Evolutionary conservation across 257 asterid species (phyloP).

Genomic region (Solanum dulcamara): DNA sequence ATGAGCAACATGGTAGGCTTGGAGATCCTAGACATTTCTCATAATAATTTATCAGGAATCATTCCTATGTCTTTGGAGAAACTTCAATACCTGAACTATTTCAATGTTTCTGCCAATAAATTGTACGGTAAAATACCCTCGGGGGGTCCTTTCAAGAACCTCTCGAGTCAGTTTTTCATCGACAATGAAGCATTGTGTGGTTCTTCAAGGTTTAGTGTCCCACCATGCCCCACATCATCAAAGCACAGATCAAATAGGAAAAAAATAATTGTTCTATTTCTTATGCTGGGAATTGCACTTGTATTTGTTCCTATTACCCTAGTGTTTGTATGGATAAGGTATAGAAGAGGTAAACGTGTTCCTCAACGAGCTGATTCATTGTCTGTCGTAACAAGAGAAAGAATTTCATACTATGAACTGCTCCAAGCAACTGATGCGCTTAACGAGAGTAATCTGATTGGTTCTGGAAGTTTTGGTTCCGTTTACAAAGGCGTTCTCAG

Average conservation of each 20-base stretch:
- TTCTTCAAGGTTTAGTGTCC: rapidly evolving
- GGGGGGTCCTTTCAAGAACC: background rate
- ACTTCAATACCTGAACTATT: background rate
- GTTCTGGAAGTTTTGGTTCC: background rate
- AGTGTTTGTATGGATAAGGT: background rate
- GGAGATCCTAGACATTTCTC: rapidly evolving
- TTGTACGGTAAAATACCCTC: background rate
- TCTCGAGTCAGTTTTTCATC: background rate
- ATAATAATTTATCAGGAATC: rapidly evolving
- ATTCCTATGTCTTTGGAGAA: background rate
- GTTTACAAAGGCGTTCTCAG: background rate
- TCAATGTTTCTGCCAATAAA: rapidly evolving
- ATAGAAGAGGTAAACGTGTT: background rate
- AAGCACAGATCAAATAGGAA: background rate
- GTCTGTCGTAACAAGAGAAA: rapidly evolving
- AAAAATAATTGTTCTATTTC: rapidly evolving
- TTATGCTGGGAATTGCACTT: rapidly evolving
- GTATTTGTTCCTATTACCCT: rapidly evolving
- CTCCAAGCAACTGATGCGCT: background rate
- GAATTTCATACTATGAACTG: background rate
- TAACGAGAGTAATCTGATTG: background rate
- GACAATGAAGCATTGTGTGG: background rate
- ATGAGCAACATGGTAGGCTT: rapidly evolving
- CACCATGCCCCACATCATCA: background rate
- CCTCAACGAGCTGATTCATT: background rate